Evolutionary conservation across 306 rosid genomes (phyloP).

Genomic region (Lathyrus oleraceus): DNA sequence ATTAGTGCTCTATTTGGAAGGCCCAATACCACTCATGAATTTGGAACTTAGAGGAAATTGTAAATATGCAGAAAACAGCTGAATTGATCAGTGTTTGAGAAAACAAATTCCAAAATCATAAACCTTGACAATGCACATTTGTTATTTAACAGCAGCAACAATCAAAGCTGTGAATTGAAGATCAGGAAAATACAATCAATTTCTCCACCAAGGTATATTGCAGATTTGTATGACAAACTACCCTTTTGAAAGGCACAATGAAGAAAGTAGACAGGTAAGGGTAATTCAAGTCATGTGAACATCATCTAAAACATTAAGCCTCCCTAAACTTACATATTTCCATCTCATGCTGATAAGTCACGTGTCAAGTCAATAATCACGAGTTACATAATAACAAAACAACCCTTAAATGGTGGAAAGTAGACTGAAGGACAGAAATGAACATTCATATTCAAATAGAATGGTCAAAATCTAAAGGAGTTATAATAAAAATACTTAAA

Average conservation of each 20-base stretch:
- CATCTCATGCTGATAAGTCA: neutral
- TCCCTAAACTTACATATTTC: neutral
- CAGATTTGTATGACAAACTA: neutral
- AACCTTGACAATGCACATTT: neutral
- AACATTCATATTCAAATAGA: neutral
- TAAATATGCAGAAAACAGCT: too few species aligned
- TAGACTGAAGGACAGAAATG: neutral
- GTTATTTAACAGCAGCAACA: constrained; percentile 17
- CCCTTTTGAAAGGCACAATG: neutral
- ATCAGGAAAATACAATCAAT: neutral
- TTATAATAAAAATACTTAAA: constrained; percentile 1
- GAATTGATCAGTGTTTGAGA: too few species aligned
- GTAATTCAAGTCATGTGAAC: neutral
- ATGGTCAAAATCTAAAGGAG: neutral
- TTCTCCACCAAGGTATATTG: neutral
- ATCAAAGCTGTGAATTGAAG: neutral
- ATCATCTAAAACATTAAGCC: constrained; percentile 10
- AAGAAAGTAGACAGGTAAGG: constrained; percentile 19
- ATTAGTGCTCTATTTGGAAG: too few species aligned
- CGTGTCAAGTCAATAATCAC: neutral
- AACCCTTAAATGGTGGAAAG: constrained; percentile 4
- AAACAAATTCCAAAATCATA: neutral
- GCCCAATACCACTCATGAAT: too few species aligned
- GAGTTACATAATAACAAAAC: constrained; percentile 6
- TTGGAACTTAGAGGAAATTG: too few species aligned